Conservation (phyloP, 176 grass and related monocot species). For the Olyra latifolia region DNA sequence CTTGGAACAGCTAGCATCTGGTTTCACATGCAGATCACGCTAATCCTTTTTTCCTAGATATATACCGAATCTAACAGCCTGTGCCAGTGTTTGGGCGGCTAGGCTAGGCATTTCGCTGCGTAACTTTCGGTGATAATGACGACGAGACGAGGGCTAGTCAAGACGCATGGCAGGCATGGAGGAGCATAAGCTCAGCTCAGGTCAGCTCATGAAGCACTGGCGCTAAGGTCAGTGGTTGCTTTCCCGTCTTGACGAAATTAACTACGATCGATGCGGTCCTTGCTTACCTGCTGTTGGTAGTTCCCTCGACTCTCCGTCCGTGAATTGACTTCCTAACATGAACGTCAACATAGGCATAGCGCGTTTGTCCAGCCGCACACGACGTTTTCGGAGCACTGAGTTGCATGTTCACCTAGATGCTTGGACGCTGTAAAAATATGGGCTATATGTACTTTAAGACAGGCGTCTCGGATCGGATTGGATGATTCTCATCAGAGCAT, state of each 20-base stretch:
- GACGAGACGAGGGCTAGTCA: not conserved
- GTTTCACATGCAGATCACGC: not conserved
- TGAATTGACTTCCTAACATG: no score
- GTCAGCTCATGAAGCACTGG: not conserved
- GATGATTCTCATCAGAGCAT: no score
- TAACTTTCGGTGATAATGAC: constrained; percentile 7
- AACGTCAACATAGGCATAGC: no score
- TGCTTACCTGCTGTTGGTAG: no score
- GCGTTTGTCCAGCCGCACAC: no score
- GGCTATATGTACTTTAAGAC: no score
- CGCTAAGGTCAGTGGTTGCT: constrained; percentile 3
- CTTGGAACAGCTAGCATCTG: not conserved
- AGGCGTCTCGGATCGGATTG: no score
- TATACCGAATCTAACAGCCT: not conserved
- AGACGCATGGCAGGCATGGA: not conserved
- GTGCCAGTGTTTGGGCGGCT: not conserved
- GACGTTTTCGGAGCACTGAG: no score
- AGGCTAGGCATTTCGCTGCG: not conserved
- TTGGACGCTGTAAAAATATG: no score
- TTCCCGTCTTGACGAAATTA: not conserved
- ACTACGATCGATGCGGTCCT: not conserved
- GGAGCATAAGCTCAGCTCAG: not conserved
- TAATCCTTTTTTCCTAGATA: not conserved
- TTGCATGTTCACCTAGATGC: no score
- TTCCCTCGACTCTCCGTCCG: not conserved